Conservation (phyloP, 441 rosid species). For the Pelargonium australe region DNA sequence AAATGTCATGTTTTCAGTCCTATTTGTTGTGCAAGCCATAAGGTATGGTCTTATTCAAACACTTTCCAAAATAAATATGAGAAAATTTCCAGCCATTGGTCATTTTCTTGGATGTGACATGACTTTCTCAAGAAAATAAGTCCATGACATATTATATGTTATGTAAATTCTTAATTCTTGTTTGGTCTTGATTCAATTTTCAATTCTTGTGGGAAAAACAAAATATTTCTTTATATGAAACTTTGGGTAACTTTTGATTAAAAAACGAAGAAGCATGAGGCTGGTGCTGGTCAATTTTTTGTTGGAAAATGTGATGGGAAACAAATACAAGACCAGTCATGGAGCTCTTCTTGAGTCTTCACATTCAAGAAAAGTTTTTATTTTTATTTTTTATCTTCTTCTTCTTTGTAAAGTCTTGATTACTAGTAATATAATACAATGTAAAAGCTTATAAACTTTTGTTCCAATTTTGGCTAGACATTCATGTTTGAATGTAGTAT, state of each 20-base stretch:
- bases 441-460: constrained; percentile 3
- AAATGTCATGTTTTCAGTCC: not conserved
- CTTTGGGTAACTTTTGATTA: constrained; percentile 4
- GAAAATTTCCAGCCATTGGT: not conserved
- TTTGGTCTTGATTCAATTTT: not conserved
- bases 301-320: constrained; percentile 6
- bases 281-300: not conserved
- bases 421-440: constrained; percentile 3
- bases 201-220: not conserved
- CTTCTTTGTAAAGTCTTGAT: not conserved
- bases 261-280: not conserved
- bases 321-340: not conserved
- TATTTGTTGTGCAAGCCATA: not conserved
- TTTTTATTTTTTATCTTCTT: not conserved
- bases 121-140: not conserved
- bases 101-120: not conserved
- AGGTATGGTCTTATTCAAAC: constrained; percentile 1
- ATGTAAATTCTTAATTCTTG: not conserved
- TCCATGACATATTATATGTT: not conserved
- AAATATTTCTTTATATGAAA: not conserved
- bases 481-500: not conserved
- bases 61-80: not conserved
- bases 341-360: not conserved
- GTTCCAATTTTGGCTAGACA: not conserved
- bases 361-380: not conserved